phyloP scores from a whole-genome alignment of 1,284 basidiomycete species.

The Phlebopus sp. region DNA sequence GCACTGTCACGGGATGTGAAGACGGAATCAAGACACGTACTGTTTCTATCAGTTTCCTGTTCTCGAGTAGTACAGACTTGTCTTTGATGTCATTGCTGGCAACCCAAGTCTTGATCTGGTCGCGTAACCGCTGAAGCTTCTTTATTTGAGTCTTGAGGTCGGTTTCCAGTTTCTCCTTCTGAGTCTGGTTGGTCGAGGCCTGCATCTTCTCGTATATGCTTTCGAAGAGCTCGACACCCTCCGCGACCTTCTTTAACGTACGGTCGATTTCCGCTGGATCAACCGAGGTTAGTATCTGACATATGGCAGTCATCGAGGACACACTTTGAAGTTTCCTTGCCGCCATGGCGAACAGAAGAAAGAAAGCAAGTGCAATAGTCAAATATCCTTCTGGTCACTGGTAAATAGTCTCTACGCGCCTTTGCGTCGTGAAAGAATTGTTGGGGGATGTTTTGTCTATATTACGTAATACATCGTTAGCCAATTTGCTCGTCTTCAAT shows the following conservation, averaged over 20 bases:
- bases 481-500: too few species aligned
- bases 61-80: slow-evolving; percentile 91
- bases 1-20: slow-evolving; percentile 1
- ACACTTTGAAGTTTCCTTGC: slow-evolving; percentile 79
- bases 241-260: slow-evolving; percentile 90
- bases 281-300: slow-evolving; percentile 5
- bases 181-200: slow-evolving; percentile 87
- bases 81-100: slow-evolving; percentile 99
- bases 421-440: neutral
- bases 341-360: slow-evolving; percentile 55
- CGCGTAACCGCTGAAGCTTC: slow-evolving; percentile 95
- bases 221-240: slow-evolving; percentile 94
- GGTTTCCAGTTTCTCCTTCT: slow-evolving; percentile 95
- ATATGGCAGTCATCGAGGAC: slow-evolving; percentile 19
- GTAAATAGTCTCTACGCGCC: neutral
- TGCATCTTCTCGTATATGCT: slow-evolving; percentile 97
- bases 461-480: slow-evolving; percentile 31
- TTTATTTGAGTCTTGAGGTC: slow-evolving; percentile 99
- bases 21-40: slow-evolving; percentile 51
- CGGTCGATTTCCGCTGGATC: slow-evolving; percentile 89
- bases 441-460: slow-evolving; percentile 6
- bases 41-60: slow-evolving; percentile 95
- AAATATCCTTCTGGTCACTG: slow-evolving; percentile 5
- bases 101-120: slow-evolving; percentile 99
- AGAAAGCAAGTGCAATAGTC: slow-evolving; percentile 3